Percentiles rank a stretch among this genome's conserved stretches.
Conservation (phyloP, 345 rosid species). For the Passiflora organensis region DNA sequence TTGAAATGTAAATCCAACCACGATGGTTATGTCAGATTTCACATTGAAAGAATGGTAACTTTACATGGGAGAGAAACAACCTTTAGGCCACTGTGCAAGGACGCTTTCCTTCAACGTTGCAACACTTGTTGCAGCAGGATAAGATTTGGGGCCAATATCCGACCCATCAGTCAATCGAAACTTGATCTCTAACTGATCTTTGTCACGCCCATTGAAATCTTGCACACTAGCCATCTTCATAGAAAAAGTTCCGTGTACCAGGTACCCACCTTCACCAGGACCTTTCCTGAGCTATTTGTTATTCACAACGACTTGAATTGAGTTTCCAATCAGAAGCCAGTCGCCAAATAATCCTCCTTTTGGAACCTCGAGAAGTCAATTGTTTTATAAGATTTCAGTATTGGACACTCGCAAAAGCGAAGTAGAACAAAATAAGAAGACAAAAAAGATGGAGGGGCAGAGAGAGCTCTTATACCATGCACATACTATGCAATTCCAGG, state of each 20-base stretch:
- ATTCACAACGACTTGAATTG: constrained; percentile 15
- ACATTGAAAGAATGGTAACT: constrained; percentile 2
- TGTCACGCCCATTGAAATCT: too few relatives aligned
- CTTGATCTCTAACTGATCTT: constrained; percentile 89
- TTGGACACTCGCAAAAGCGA: constrained; percentile 21
- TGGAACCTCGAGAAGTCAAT: constrained; percentile 6
- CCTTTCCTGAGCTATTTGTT: constrained; percentile 14
- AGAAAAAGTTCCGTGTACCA: constrained; percentile 14
- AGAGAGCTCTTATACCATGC: neutral
- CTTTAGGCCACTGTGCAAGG: constrained; percentile 96
- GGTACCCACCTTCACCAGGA: constrained; percentile 16
- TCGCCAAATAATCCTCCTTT: constrained; percentile 13
- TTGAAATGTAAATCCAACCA: neutral
- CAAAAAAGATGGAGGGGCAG: neutral
- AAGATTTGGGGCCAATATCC: constrained; percentile 87
- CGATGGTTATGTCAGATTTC: neutral
- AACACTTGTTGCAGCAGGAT: constrained; percentile 81
- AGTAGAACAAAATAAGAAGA: constrained; percentile 9
- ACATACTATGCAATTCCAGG: constrained; percentile 6
- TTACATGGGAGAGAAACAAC: constrained; percentile 20
- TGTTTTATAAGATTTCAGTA: constrained; percentile 16
- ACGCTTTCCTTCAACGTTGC: constrained; percentile 83
- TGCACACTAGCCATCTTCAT: constrained; percentile 66
- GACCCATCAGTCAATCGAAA: constrained; percentile 88
- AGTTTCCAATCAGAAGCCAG: constrained; percentile 14